These are phyloP conservation scores for Rhododendron molle DNA, from an alignment of 148 eudicot genomes.

Conservation along the genomic window DNA sequence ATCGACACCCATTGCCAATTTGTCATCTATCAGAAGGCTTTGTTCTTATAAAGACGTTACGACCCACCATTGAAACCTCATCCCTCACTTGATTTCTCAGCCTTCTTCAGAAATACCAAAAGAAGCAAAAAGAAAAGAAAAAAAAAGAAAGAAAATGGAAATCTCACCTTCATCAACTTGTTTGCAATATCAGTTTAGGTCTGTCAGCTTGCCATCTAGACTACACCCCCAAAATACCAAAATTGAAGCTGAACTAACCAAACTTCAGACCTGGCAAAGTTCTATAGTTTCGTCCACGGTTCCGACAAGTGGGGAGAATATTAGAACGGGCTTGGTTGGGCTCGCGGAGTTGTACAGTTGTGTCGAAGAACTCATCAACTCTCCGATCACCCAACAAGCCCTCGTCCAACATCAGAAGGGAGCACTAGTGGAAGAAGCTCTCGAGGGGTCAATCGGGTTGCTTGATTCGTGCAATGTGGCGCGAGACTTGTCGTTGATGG, in stretches of 20 bases:
- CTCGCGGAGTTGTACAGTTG: constrained; percentile 44
- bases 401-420: constrained; percentile 23
- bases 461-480: constrained; percentile 39
- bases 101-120: neutral
- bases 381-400: constrained; percentile 28
- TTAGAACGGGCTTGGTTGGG: constrained; percentile 33
- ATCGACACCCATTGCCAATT: neutral
- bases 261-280: constrained; percentile 32
- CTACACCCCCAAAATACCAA: constrained; percentile 21
- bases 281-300: constrained; percentile 7
- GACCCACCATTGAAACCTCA: neutral
- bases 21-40: neutral
- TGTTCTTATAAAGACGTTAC: constrained; percentile 2
- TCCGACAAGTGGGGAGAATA: constrained; percentile 20
- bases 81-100: neutral
- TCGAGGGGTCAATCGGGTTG: constrained; percentile 41
- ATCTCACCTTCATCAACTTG: constrained; percentile 4
- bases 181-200: constrained; percentile 28
- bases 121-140: neutral
- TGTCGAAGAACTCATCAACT: constrained; percentile 35
- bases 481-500: constrained; percentile 25
- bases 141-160: neutral
- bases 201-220: constrained; percentile 46
- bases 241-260: constrained; percentile 41
- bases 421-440: constrained; percentile 40